Evolutionary conservation across 352 stramenopile genomes (phyloP).

Genomic region (Phytophthora hybrid): DNA sequence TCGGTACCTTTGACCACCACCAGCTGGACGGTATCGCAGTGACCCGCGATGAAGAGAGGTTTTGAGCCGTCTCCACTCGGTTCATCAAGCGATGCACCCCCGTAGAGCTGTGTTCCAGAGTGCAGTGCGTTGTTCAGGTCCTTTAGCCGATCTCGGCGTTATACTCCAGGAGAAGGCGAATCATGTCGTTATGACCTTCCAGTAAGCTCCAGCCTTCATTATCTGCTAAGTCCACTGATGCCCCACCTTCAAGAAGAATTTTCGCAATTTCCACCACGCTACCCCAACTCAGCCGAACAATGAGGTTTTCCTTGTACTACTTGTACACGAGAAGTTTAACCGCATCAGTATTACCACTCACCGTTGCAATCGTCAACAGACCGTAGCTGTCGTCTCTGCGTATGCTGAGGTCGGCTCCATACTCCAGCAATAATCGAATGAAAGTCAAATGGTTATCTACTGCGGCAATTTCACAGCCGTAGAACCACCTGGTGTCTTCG

Average conservation of each 20-base stretch:
- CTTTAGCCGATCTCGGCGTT: constrained; percentile 11
- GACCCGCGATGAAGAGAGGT: constrained; percentile 15
- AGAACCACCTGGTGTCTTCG: constrained; percentile 11
- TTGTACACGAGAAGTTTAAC: constrained; percentile 20
- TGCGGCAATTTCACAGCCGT: constrained; percentile 22
- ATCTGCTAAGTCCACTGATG: constrained; percentile 9
- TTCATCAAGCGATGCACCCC: constrained; percentile 12
- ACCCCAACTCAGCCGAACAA: constrained; percentile 5
- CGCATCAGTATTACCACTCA: constrained; percentile 1
- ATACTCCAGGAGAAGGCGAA: too few species aligned
- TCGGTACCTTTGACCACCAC: constrained; percentile 14
- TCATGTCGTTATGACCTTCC: constrained; percentile 8
- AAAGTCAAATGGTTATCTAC: neutral
- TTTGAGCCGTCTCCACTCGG: constrained; percentile 13
- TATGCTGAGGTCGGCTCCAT: constrained; percentile 8
- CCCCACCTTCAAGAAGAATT: constrained; percentile 13
- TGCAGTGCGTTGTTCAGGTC: constrained; percentile 11
- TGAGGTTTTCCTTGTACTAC: constrained; percentile 9
- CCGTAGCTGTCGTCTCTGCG: constrained; percentile 11
- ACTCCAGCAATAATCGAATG: constrained; percentile 3
- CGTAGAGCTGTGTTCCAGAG: constrained; percentile 13
- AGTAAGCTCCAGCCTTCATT: constrained; percentile 19
- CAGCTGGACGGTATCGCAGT: constrained; percentile 17
- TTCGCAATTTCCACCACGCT: neutral
- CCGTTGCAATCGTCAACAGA: constrained; percentile 10